These are phyloP conservation scores for Usnea hakonensis DNA, from an alignment of 495 filamentous ascomycete species.

Conservation along the genomic window DNA sequence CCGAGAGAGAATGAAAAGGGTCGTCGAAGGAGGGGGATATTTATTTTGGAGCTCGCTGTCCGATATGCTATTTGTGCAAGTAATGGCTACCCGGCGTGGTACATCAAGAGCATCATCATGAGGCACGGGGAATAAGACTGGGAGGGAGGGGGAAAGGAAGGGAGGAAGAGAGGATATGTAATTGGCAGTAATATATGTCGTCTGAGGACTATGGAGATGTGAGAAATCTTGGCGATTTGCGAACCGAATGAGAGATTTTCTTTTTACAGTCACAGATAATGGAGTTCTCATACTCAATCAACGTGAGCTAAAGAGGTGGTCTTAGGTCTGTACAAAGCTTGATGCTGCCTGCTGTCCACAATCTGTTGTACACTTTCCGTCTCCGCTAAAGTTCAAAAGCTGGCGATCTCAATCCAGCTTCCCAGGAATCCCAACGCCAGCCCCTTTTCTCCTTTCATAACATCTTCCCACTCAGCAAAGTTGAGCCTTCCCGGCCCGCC, in stretches of 20 bases:
- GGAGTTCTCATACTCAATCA: neutral
- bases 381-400: slow-evolving; percentile 36
- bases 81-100: neutral
- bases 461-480: slow-evolving; percentile 63
- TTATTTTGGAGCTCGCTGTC: neutral
- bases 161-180: no score
- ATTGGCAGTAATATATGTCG: no score
- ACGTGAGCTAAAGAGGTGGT: neutral
- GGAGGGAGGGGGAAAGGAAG: no score
- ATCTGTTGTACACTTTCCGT: neutral
- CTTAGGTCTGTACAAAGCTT: neutral
- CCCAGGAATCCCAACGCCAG: slow-evolving; percentile 65
- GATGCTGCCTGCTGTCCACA: neutral
- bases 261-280: no score
- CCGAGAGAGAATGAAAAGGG: no score
- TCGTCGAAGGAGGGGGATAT: no score
- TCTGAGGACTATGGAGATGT: no score
- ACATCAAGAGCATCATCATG: no score
- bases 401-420: slow-evolving; percentile 78
- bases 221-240: neutral
- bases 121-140: no score
- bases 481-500: slow-evolving; percentile 65
- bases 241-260: neutral
- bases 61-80: neutral
- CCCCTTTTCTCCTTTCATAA: slow-evolving; percentile 58